Evolutionary conservation across 345 rosid species (phyloP), one percentile per base, ranked within the genome.

Genomic region (Jatropha curcas): DNA sequence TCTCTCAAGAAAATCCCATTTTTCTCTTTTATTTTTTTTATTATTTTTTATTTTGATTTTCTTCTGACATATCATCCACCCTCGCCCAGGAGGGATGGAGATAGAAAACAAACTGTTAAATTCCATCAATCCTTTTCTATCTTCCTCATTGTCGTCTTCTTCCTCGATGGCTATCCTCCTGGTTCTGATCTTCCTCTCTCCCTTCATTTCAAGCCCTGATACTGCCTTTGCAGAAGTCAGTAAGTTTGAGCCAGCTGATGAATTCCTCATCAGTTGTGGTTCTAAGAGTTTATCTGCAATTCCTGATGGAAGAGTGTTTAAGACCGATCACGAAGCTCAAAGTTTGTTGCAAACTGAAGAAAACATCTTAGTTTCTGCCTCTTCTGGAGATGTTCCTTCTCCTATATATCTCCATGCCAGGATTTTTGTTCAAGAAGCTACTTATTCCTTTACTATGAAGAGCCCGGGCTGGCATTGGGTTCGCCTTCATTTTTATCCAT

Each of bases 381-480:
- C 86, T 0, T 79, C 85, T 2, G 84, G 86, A 0, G 79, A 85
- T 72, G 88, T 86, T 24, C 78, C 91, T 51, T 86, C 88, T 1
- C 84, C 94, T 4, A 71, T 91, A 6, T 91, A 86, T 72, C 69
- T 79, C 35, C 72, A 83, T 0, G 94, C 92, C 1, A 86, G 90
- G 71, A 82, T 91, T 76, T 91, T 91, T 69, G 58, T 16, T 1
- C 74, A 86, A 48, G 85, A 88, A 70, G 83, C 94, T 27, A 85
- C 82, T 28, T 91, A 89, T 55, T 68, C 80, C 2, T 88, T 91
- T 65, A 75, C 77, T 25, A 55, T 89, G 76, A 76, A 81, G 0
- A 73, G 70, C 7, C 87, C 94, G 10, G 94, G 97, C 12, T 91
- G 83, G 79, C 97, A 91, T 77, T 91, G 90, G 90, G 78, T 91